A percentile compares a stretch with the other conserved stretches of the same genome.
phyloP scores from a whole-genome alignment of 805 yeast species.

The Wickerhamiella cacticola region DNA sequence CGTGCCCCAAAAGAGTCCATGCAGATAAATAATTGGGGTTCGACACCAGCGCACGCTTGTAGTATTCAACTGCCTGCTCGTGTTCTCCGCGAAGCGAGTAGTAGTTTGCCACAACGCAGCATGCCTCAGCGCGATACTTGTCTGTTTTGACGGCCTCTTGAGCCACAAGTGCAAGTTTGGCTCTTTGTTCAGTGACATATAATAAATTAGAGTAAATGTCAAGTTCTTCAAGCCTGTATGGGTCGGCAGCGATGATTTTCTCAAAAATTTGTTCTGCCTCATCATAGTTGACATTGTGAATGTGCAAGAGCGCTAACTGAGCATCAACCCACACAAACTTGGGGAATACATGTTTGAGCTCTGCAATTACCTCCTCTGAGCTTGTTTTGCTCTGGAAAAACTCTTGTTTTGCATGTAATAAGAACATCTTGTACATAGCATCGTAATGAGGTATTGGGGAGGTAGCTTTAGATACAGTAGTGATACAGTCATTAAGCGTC shows the following conservation, averaged over 20 bases:
- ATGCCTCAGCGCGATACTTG: conserved; percentile 82
- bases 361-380: conserved; percentile 39
- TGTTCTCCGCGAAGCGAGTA: conserved; percentile 87
- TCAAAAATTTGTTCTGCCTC: conserved; percentile 75
- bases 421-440: conserved; percentile 44
- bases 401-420: conserved; percentile 59
- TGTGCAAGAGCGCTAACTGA: conserved; percentile 71
- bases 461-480: conserved; percentile 1
- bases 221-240: conserved; percentile 77
- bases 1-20: conserved; percentile 99
- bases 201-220: conserved; percentile 90
- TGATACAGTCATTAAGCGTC: conserved; percentile 40
- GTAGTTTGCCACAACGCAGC: conserved; percentile 88
- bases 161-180: conserved; percentile 76
- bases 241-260: conserved; percentile 58
- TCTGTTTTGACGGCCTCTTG: conserved; percentile 75
- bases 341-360: conserved; percentile 49
- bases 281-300: conserved; percentile 73
- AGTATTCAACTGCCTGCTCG: conserved; percentile 87
- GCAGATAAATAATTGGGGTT: conserved; percentile 75
- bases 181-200: conserved; percentile 80
- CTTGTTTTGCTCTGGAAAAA: conserved; percentile 42
- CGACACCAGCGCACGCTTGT: conserved; percentile 73
- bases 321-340: conserved; percentile 58
- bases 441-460: conserved; percentile 7